Evolutionary conservation across 2,329 filamentous ascomycete genomes (phyloP), one percentile per base, ranked within the genome.

Genomic region (Chaetomium strumarium): DNA sequence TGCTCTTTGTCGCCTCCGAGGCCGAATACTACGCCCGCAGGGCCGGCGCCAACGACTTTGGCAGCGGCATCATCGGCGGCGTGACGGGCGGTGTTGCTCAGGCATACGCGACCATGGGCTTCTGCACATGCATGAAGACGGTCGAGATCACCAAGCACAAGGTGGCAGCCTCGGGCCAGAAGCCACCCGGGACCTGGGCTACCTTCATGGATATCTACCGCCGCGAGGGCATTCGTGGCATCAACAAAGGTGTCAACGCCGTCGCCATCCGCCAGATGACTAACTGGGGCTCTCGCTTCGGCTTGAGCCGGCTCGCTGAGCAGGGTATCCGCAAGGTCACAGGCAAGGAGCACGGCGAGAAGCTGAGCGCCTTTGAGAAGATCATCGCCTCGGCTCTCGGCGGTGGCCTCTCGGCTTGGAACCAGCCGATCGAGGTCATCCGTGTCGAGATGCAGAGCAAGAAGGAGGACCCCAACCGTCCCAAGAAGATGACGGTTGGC

Each of bases 41-140:
- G 62, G 81, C 85, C 58, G 93, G 93, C 63, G 92, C 90, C 58
- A 83, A 80, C 65, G 86, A 95, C 72, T 97, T 99, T 72, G 78
- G 87, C 47, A 83, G 85, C 62, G 93, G 93, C 68, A 97, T 99
- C 75, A 69, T 79, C 31, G 93, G 93, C 66, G 93, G 93, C 72
- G 90, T 99, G 78, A 80, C 84, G 19, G 93, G 93, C 69, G 93
- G 93, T 80, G 84, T 99, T 55, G 93, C 92, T 43, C 93, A 99
- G 77, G 93, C 93, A 55, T 99, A 99, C 72, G 93, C 93, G 61
- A 99, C 93, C 70, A 99, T 99, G 92, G 93, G 93, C 63, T 99
- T 99, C 84, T 99, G 93, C 76, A 99, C 93, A 57, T 99, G 93
- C 83, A 99, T 99, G 93, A 99, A 99, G 85, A 99, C 93, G 59